Evolutionary conservation across 177 flowering plant genomes (phyloP).

Genomic region (Telopea speciosissima): DNA sequence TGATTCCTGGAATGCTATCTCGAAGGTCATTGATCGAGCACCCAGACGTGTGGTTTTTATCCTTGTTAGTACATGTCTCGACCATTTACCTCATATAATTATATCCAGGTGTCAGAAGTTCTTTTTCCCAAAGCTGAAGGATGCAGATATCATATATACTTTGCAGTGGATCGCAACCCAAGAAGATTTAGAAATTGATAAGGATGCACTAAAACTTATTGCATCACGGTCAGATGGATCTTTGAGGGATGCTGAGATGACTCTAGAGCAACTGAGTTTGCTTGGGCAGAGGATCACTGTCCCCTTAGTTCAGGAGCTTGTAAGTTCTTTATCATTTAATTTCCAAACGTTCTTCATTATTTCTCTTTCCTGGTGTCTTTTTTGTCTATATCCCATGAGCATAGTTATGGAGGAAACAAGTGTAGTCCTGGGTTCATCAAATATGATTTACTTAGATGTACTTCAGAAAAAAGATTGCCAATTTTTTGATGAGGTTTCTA

Average conservation of each 20-base stretch:
- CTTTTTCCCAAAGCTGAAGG: constrained; percentile 93
- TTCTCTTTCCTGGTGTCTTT: background rate
- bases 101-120: constrained; percentile 97
- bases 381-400: background rate
- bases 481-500: background rate
- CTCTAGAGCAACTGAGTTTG: constrained; percentile 94
- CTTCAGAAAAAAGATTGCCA: background rate
- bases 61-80: constrained; percentile 80
- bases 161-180: constrained; percentile 81
- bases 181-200: constrained; percentile 81
- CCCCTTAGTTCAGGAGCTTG: constrained; percentile 89
- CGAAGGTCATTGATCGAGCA: constrained; percentile 89
- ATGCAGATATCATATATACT: constrained; percentile 77
- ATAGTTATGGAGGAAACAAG: background rate
- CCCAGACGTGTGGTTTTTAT: constrained; percentile 83
- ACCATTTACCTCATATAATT: constrained; percentile 82
- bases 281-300: constrained; percentile 86
- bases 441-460: background rate
- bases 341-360: background rate
- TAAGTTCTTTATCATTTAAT: constrained; percentile 28
- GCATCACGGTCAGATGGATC: constrained; percentile 97
- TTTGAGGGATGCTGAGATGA: constrained; percentile 96
- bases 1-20: constrained; percentile 92
- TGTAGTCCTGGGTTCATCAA: background rate
- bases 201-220: constrained; percentile 87